phyloP scores from a whole-genome alignment of 1,284 basidiomycete species.

The Marasmius fiardii region DNA sequence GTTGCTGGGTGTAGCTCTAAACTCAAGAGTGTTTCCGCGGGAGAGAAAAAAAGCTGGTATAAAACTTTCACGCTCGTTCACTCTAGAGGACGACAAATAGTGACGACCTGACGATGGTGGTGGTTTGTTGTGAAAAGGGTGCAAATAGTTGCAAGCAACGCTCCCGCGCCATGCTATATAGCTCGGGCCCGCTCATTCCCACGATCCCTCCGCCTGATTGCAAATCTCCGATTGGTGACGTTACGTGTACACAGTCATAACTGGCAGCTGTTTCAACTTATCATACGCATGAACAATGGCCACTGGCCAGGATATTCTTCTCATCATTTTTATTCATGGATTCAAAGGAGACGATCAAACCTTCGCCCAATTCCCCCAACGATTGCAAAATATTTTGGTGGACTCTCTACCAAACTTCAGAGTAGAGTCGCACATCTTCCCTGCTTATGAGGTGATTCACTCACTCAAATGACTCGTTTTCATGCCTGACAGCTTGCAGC shows the following conservation, averaged over 20 bases:
- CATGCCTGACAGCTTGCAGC: constrained; percentile 12
- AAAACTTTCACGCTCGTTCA: background rate
- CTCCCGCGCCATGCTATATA: background rate
- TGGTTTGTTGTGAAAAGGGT: constrained; percentile 1
- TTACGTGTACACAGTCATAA: background rate
- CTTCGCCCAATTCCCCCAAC: constrained; percentile 72
- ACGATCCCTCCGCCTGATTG: background rate
- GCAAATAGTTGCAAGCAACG: background rate
- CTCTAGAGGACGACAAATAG: background rate
- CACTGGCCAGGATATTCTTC: constrained; percentile 36
- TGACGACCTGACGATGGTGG: constrained; percentile 3
- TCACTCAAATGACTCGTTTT: constrained; percentile 6
- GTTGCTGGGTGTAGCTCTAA: background rate
- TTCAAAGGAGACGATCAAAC: constrained; percentile 75
- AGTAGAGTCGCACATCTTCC: constrained; percentile 81
- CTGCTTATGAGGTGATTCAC: constrained; percentile 77
- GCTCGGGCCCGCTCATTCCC: background rate
- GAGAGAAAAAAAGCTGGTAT: background rate
- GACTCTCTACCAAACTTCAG: constrained; percentile 49
- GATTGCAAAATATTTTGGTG: constrained; percentile 74
- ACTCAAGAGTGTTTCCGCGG: background rate
- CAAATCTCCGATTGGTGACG: too few species aligned
- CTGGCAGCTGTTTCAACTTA: background rate
- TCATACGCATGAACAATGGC: background rate
- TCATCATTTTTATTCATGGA: constrained; percentile 67